Evolutionary conservation across 2,329 filamentous ascomycete genomes (phyloP), one percentile per base, ranked within the genome.

Genomic region (Paramyrothecium sp.): DNA sequence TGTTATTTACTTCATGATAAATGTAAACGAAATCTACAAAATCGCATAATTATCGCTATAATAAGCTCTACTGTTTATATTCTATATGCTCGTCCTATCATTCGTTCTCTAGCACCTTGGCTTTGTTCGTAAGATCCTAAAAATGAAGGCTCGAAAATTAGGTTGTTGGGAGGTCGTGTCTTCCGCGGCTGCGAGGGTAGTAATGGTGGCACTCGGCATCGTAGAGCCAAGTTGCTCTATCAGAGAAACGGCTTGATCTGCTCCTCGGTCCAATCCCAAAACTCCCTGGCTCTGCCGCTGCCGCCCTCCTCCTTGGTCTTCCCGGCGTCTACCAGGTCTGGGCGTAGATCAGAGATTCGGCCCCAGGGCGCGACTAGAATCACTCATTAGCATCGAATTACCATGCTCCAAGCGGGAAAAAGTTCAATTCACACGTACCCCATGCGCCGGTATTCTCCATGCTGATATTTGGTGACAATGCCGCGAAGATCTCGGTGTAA

Each of bases 401-500:
- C 17, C 2, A 34, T 16, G 38, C 13, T 16, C 5, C 38, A 19
- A 19, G n/a, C 13, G 5, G 38, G 13, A 16, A 44, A 19, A 16
- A 44, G 38, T 19, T 21, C 38, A 8, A 21, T 5, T 12, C 7
- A 2, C 1, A 52, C 62, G 51, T 60, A 67, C 68, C 60, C 68
- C 71, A 75, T 5, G 58, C 58, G 8, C 73, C 72, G 2, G 67
- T 67, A 21, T 73, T 71, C 34, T 75, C 74, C 2, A 70, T 50
- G 1, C 73, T 78, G 11, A 81, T 69, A 0, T 80, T 74, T 0
- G 72, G 69, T 0, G 77, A 75, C 50, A 80, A 67, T 0, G 72
- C 78, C 7, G 78, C 76, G 58, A 74, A 83, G 2, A 83, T 65
- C 63, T 80, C 74, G 0, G 80, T 81, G 58, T 80, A 81, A 0